These are phyloP conservation scores for Saccharomycopsis hybrid DNA, from an alignment of 1,139 yeast species.

Conservation along the genomic window DNA sequence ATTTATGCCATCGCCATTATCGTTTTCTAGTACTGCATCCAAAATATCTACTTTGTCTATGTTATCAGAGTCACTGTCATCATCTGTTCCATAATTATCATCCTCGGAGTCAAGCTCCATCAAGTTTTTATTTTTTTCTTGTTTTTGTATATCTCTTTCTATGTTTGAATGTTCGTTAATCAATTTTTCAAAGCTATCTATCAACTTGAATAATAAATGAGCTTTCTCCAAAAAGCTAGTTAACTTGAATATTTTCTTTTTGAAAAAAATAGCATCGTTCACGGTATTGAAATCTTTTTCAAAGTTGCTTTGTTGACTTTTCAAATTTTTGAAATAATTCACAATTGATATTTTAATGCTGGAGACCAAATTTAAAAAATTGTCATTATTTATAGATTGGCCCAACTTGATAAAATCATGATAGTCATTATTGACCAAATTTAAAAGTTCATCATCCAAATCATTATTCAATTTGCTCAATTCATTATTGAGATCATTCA, in stretches of 20 bases:
- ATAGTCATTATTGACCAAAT: conserved; percentile 64
- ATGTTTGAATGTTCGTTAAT: conserved; percentile 23
- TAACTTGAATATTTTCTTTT: conserved; percentile 23
- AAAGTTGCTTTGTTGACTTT: conserved; percentile 25
- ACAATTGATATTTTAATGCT: conserved; percentile 37
- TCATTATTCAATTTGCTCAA: conserved; percentile 35
- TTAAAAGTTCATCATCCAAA: conserved; percentile 52
- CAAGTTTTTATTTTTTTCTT: not conserved
- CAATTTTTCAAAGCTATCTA: conserved; percentile 37
- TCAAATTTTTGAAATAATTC: conserved; percentile 35
- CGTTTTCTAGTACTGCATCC: not conserved
- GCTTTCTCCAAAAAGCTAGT: conserved; percentile 25
- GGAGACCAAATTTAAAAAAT: conserved; percentile 43
- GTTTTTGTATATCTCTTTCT: not conserved
- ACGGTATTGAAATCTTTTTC: conserved; percentile 23
- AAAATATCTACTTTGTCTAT: conserved; percentile 1
- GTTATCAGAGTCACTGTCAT: not conserved
- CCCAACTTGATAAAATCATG: conserved; percentile 66
- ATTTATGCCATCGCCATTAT: conserved; percentile 7
- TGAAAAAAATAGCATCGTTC: conserved; percentile 23
- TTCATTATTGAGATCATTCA: conserved; percentile 41
- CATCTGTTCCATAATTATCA: not conserved
- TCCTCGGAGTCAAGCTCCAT: not conserved
- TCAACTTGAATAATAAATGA: conserved; percentile 36
- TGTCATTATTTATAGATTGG: conserved; percentile 44